Evolutionary conservation across 140 eudicot genomes (phyloP), one percentile per base, ranked within the genome.

Genomic region (Erigeron philadelphicus): DNA sequence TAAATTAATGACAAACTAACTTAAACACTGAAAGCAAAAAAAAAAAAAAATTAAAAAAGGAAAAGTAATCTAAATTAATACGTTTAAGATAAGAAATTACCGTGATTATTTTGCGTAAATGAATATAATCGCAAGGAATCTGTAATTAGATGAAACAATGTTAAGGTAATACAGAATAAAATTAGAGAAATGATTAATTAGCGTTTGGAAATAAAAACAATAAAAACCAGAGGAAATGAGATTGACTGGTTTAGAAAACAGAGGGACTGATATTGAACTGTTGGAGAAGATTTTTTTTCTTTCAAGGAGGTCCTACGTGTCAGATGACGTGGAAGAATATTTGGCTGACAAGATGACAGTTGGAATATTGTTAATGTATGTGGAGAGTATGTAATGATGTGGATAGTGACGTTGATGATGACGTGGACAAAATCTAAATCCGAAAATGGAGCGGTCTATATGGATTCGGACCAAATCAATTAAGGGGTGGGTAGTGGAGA

Each of bases 371-470:
- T 7, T 5, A 9, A 59, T n/a, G 25, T 16, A 81, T 60, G 65
- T 76, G 70, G 80, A 69, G 7, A 21, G 48, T 0, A 58, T 49
- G 61, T 47, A 0, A 31, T 31, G 38, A 31, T 31, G 38, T 31
- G 38, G 38, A 31, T 31, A 25, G 38, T 31, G 67, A 71, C 72
- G 57, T 77, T 85, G 72, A 64, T 7, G 41, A 17, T 61, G 75
- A 61, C 8, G 31, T 52, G 83, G 80, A 68, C 78, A 11, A 57
- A 74, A 83, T 83, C 93, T 66, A 71, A 76, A 79, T 57, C 21
- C 15, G 73, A 17, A 57, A 66, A 56, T 70, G 80, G 80, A 70
- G 80, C 79, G 77, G 65, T 75, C 5, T 41, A 61, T 12, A 61
- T 61, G 76, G 63, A 41, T 52, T 64, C 53, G 57, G 71, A 64